These are phyloP conservation scores for Microcyclospora pomicola DNA, from an alignment of 2,329 filamentous ascomycete genomes.

Conservation along the genomic window DNA sequence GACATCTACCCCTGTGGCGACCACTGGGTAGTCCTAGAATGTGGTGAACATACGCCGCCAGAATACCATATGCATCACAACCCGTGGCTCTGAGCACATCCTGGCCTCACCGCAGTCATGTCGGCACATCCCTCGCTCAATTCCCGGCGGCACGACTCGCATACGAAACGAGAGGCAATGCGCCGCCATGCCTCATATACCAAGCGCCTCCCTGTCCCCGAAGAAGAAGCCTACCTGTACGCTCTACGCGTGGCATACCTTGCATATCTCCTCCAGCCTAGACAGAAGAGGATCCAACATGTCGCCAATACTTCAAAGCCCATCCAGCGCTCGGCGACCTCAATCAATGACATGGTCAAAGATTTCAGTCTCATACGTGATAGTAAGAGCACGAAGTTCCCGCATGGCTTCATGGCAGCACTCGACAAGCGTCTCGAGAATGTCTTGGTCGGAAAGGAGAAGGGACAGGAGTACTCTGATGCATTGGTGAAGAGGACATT, in stretches of 20 bases:
- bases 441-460: slow-evolving; percentile 69
- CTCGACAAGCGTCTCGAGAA: slow-evolving; percentile 67
- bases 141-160: slow-evolving; percentile 29
- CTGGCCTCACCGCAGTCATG: slow-evolving; percentile 12
- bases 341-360: slow-evolving; percentile 71
- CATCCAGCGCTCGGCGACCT: slow-evolving; percentile 54
- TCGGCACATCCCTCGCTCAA: slow-evolving; percentile 20
- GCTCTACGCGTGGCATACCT: slow-evolving; percentile 84
- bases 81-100: slow-evolving; percentile 2
- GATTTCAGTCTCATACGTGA: slow-evolving; percentile 61
- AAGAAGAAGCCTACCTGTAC: slow-evolving; percentile 80
- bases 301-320: slow-evolving; percentile 47
- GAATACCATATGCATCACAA: too few relatives aligned
- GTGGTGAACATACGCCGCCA: too few relatives aligned
- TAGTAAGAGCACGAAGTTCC: slow-evolving; percentile 56
- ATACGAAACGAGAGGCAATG: slow-evolving; percentile 26
- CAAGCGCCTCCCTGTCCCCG: slow-evolving; percentile 22
- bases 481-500: slow-evolving; percentile 85
- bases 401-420: slow-evolving; percentile 56
- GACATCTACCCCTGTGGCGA: too few relatives aligned
- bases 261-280: slow-evolving; percentile 82
- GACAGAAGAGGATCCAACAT: slow-evolving; percentile 80
- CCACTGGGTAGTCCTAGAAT: too few relatives aligned
- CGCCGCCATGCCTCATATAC: slow-evolving; percentile 27
- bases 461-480: slow-evolving; percentile 78